These are phyloP conservation scores for Sphaerostilbella broomeana DNA, from an alignment of 2,329 filamentous ascomycete species.

Conservation along the genomic window DNA sequence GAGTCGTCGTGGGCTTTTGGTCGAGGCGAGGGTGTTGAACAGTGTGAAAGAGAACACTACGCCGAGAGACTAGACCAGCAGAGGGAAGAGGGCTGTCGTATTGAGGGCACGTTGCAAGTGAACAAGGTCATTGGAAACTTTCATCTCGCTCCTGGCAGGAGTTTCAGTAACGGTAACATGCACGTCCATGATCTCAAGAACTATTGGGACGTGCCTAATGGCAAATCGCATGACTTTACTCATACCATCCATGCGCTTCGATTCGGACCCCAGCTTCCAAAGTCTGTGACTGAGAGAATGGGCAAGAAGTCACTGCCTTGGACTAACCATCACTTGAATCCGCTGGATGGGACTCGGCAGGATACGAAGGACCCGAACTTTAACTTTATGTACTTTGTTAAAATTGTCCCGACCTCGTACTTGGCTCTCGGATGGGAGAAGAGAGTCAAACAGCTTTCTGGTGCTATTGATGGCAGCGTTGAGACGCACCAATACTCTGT, in stretches of 20 bases:
- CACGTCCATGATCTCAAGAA: slow-evolving; percentile 97
- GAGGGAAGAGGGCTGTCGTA: slow-evolving; percentile 84
- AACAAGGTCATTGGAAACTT: slow-evolving; percentile 99
- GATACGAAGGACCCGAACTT: slow-evolving; percentile 72
- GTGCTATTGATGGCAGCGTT: slow-evolving; percentile 65
- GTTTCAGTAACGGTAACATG: slow-evolving; percentile 93
- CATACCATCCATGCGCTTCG: slow-evolving; percentile 84
- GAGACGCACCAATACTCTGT: slow-evolving; percentile 99
- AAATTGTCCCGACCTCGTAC: slow-evolving; percentile 95
- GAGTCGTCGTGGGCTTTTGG: slow-evolving; percentile 89
- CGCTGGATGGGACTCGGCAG: slow-evolving; percentile 75
- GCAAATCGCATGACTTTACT: slow-evolving; percentile 74
- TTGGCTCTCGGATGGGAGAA: slow-evolving; percentile 84
- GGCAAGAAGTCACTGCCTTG: slow-evolving; percentile 50
- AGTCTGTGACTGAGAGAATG: slow-evolving; percentile 57
- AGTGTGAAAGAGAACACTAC: slow-evolving; percentile 94
- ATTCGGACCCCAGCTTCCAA: slow-evolving; percentile 86
- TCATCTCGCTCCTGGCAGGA: slow-evolving; percentile 92
- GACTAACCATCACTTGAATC: slow-evolving; percentile 89
- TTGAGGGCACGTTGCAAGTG: slow-evolving; percentile 85
- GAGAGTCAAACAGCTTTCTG: slow-evolving; percentile 30
- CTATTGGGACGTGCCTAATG: slow-evolving; percentile 71
- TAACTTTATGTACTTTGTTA: slow-evolving; percentile 99
- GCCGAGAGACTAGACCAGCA: slow-evolving; percentile 80
- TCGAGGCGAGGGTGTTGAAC: slow-evolving; percentile 83